These are phyloP conservation scores for Carpinus fangiana DNA, from an alignment of 306 rosid genomes.

Conservation along the genomic window DNA sequence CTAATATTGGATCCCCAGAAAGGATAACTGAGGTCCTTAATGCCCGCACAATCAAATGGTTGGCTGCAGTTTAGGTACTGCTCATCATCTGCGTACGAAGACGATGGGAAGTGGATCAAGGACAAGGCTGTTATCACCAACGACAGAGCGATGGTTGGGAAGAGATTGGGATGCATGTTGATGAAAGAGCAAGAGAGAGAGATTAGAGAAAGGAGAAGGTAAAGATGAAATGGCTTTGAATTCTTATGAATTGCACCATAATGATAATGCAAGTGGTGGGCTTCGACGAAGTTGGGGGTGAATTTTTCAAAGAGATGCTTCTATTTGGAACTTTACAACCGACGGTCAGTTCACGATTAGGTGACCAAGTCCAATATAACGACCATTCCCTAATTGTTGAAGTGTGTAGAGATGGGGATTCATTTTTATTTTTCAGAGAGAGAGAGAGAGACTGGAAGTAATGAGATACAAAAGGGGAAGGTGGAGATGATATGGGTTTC, in stretches of 20 bases:
- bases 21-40: slow-evolving; percentile 37
- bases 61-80: slow-evolving; percentile 32
- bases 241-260: no score
- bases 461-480: no score
- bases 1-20: slow-evolving; percentile 45
- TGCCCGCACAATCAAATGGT: background rate
- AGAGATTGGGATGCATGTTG: slow-evolving; percentile 33
- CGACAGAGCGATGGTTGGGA: slow-evolving; percentile 18
- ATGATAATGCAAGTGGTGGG: background rate
- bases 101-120: slow-evolving; percentile 31
- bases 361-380: slow-evolving; percentile 21
- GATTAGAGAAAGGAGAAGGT: background rate
- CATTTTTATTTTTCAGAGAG: no score
- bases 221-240: no score
- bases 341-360: slow-evolving; percentile 22
- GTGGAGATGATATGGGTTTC: no score
- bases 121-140: slow-evolving; percentile 26
- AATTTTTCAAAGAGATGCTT: slow-evolving; percentile 4
- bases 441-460: no score
- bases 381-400: background rate
- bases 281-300: background rate
- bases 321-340: background rate
- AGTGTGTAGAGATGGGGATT: no score
- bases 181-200: background rate
- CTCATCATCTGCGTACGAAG: slow-evolving; percentile 15